Base-by-base conservation (phyloP, 192 early-diverging fungal species). In the Haplosporangium gracile region DNA sequence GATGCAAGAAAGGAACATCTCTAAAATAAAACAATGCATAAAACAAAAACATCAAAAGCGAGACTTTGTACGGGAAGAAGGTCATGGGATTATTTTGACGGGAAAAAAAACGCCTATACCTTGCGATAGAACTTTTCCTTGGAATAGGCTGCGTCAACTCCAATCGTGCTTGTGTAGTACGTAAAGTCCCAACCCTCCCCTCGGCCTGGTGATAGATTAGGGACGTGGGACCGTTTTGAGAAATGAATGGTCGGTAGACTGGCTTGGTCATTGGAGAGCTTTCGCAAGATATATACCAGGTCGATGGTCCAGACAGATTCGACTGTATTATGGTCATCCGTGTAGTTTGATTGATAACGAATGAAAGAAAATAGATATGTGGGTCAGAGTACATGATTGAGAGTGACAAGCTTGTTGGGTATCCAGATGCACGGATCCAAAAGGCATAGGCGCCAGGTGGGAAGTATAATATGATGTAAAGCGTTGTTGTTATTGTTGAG, bases 221-320 rank as follows among this genome's bases (percentile, higher is more conserved):
- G 84, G 20, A 86, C 49, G 36, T 55, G 42, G 34, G 34, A 43
- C 24, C 72, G 70, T 60, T 70, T 80, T 2, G 74, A 60, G 60
- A 79, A 85, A 2, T 71, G 15, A 40, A 78, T 11, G 26, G 53
- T 55, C 13, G 78, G 84, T 38, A 81, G 7, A 7, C 92, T 89
- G 69, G 94, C 89, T 86, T 92, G 95, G 51, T 92, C 90, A 51
- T 86, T 78, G 29, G 84, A 86, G 32, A 86, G 71, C 22, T 78
- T 80, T 71, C 91, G 88, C 40, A 98, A 88, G 26, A 97, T 76
- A 76, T 95, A 96, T 1, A 93, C 96, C 74, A 98, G 87, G 88
- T 98, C 96, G 55, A 98, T 96, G 11, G 97, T 97, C 97, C 97
- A 98, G 2, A 97, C 88, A 4, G 94, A 95, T n/a, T 93, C 89